phyloP scores from a whole-genome alignment of 768 basidiomycete genomes.

The Phlebiopsis flavidoalba region DNA sequence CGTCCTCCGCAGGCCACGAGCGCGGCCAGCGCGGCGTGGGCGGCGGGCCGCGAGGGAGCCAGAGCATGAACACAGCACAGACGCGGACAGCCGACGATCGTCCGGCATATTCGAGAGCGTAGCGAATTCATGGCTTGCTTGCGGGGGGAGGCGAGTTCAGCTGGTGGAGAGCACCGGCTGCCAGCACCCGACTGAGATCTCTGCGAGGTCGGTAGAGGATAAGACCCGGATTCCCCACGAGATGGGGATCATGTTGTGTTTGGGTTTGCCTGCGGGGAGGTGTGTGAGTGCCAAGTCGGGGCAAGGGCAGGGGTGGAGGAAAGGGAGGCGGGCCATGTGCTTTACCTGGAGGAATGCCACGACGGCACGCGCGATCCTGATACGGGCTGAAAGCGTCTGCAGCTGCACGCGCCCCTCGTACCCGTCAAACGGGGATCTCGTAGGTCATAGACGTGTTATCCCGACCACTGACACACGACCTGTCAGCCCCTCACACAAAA shows the following conservation, averaged over 20 bases:
- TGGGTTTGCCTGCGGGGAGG: constrained; percentile 38
- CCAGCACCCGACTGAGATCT: constrained; percentile 64
- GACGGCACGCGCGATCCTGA: constrained; percentile 63
- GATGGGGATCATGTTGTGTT: constrained; percentile 67
- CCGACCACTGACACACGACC: constrained; percentile 51
- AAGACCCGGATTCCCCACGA: constrained; percentile 65
- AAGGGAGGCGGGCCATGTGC: constrained; percentile 8
- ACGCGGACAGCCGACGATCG: background rate
- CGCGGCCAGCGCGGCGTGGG: background rate
- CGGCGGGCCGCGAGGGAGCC: background rate
- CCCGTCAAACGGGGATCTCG: constrained; percentile 65
- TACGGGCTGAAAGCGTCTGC: constrained; percentile 61
- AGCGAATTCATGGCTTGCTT: background rate
- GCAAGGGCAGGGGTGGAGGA: background rate
- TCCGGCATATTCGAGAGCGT: background rate
- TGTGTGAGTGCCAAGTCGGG: background rate
- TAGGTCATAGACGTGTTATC: constrained; percentile 67
- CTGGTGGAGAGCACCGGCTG: constrained; percentile 51
- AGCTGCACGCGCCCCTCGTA: constrained; percentile 63
- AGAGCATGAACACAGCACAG: background rate
- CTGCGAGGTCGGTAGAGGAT: constrained; percentile 55
- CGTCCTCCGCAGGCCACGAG: background rate
- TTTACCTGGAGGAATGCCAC: constrained; percentile 70
- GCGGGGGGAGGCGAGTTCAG: constrained; percentile 7
- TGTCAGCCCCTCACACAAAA: constrained; percentile 1